Base-by-base conservation (phyloP, 805 yeast genomes). In the Metschnikowia matae region DNA sequence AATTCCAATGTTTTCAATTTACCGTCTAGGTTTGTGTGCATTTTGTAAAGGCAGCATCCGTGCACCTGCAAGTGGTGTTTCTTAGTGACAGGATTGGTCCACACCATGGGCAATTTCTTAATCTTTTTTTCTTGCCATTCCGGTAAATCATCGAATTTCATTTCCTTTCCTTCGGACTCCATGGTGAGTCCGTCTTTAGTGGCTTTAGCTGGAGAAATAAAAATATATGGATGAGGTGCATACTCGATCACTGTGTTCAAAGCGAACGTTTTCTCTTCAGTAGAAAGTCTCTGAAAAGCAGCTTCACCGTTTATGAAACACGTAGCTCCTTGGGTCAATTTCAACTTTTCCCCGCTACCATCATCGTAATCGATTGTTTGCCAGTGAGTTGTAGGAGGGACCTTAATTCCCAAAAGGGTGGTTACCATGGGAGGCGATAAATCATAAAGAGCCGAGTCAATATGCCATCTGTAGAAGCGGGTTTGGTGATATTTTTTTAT, bases 171-270 rank as follows among this genome's bases (percentile, higher is more conserved):
- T 61, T 89, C 96, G 42, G 85, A 78, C 15, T 81, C 88, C 84
- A 89, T 89, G 2, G 96, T 86, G 53, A 89, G 76, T 5, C 96
- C 96, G 66, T 89, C 96, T 33, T 84, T 79, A 8, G 94, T 86
- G 38, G 96, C 96, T 52, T 75, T 80, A 35, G 95, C 89, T 13
- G 85, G 82, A 4, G 89, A 81, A 54, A 89, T 89, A 67, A 79
- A 88, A 51, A 89, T 89, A 68, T 89, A 89, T 40, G 96, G 96
- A 66, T 89, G 96, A 37, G 96, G 96, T 15, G 96, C 96, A 65
- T 89, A 89, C 42, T 84, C 88, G 20, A 89, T 92, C 3, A 82
- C 83, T n/a, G 95, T 85, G 62, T 78, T 76, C 52, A 88, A 74
- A 2, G 91, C 96, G 56, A 83, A 77, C 54, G 85, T 72, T 67